Base-by-base conservation (phyloP, 257 asterid species). In the Linaria vulgaris region DNA sequence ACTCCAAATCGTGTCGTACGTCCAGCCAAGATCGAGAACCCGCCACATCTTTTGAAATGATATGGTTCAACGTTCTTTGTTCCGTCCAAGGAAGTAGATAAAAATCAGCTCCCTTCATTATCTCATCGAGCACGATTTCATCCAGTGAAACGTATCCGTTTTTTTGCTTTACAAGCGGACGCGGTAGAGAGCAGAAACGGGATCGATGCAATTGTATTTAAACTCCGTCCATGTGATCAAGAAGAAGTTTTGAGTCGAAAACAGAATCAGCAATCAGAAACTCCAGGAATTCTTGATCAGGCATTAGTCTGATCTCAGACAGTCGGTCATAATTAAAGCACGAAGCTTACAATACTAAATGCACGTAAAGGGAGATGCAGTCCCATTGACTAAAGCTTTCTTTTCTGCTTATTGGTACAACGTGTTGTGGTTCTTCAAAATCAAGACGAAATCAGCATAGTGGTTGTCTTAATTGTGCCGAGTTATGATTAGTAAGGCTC, bases 181-280 rank as follows among this genome's bases (percentile, higher is more conserved):
- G n/a, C n/a, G n/a, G n/a, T 79, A 56, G n/a, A 59, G 61, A 69
- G 68, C 77, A 66, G 72, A 79, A 69, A 23, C 75, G 71, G 57
- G 30, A 70, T 49, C 53, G 41, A 66, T 76, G 69, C 56, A 78
- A 62, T 59, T 80, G 80, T 47, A 71, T 15, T 20, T 88, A 57
- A 22, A 82, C 81, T 79, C 88, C 95, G 39, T 86, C 79, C 39
- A 87, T 81, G 65, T 70, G 87, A 65, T 91, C 91, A n/a, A 88
- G 81, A 11, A 86, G 85, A 74, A 88, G 94, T 74, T 80, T 83
- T 20, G 85, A 79, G 57, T 82, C 85, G 27, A 74, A 60, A 34
- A 58, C 59, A 59, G 79, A 66, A 48, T 80, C 81, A 5, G 48
- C 45, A 22, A 71, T 72, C 15, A 61, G 79, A 21, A 75, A 78